Base-by-base conservation (phyloP, 1,139 yeast species). In the Spathaspora sp. region DNA sequence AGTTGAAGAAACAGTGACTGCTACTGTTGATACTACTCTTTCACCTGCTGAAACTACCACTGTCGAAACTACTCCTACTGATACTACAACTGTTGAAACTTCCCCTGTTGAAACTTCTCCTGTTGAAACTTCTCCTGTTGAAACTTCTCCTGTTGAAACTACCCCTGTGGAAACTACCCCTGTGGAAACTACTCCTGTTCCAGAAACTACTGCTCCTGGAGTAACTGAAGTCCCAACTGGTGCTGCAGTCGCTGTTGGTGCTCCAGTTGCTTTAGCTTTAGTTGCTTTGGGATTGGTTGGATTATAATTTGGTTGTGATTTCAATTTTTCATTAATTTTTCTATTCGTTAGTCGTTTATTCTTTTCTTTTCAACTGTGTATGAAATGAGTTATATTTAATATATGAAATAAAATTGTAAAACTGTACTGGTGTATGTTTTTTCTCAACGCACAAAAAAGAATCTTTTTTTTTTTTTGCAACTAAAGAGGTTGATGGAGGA, bases 221-320 rank as follows among this genome's bases (percentile, higher is more conserved):
- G 18, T 31, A 7, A 31, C 36, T 9, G 13, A 17, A 13, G 36
- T 31, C 15, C 18, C 36, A 2, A 31, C 36, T 13, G 36, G 36
- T 31, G 36, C 18, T 31, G 36, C 36, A 13, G 36, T 10, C 15
- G 18, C 13, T 4, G 36, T 13, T 31, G 36, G 36, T 31, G 8
- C 16, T 31, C 18, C 18, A 15, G 36, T 15, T 31, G 36, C 36
- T 15, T 31, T 31, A 7, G 36, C 36, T 31, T 31, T 31, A 15
- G 36, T 31, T 31, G 36, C 36, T 31, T 31, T 31, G 36, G 36
- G 36, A 13, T 15, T 31, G 18, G 36, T 13, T 31, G 36, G 36
- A 15, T 31, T 31, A 11, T 31, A 31, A 31, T 15, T 15, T 20
- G 23, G 23, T 20, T 20, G 7, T 7, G 4, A 20, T 20, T n/a